Evolutionary conservation across 768 basidiomycete genomes (phyloP).

Genomic region (Exidia glandulosa): DNA sequence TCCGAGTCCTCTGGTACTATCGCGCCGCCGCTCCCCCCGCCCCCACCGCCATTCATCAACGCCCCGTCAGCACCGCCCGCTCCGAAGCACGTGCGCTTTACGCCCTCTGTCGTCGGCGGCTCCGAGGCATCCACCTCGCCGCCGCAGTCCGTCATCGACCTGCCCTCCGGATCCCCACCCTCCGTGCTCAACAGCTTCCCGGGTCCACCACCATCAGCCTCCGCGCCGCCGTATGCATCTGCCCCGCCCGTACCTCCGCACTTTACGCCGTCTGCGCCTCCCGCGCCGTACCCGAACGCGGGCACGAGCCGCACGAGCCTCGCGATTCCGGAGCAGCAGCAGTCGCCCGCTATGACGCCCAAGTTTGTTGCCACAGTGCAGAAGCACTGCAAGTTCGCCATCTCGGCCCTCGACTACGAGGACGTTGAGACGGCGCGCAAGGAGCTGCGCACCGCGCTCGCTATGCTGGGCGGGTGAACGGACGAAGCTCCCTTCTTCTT

Average conservation of each 20-base stretch:
- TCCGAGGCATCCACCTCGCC: slow-evolving; percentile 9
- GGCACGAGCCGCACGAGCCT: slow-evolving; percentile 3
- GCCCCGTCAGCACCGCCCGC: slow-evolving; percentile 1
- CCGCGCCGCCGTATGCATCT: too few relatives aligned
- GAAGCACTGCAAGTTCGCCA: slow-evolving; percentile 87
- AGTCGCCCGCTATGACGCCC: slow-evolving; percentile 38
- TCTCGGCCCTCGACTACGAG: slow-evolving; percentile 93
- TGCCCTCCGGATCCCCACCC: slow-evolving; percentile 1
- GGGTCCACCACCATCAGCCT: slow-evolving; percentile 2
- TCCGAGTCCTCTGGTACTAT: neutral
- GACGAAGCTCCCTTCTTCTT: neutral
- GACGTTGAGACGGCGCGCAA: slow-evolving; percentile 77
- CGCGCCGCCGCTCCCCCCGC: neutral
- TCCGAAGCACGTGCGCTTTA: slow-evolving; percentile 38
- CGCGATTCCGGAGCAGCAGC: slow-evolving; percentile 12
- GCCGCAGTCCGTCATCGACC: neutral
- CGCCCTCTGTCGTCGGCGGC: slow-evolving; percentile 32
- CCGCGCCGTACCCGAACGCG: slow-evolving; percentile 10
- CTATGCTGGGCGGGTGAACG: slow-evolving; percentile 42
- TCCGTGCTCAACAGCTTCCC: slow-evolving; percentile 10
- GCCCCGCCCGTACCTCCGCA: slow-evolving; percentile 2
- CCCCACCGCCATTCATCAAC: neutral
- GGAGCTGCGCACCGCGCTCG: slow-evolving; percentile 71
- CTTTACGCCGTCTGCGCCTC: slow-evolving; percentile 10
- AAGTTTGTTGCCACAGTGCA: slow-evolving; percentile 63